A percentile compares a stretch with the other conserved stretches of the same genome.
Conservation (phyloP, 306 rosid genomes). For the Sicyos edulis region DNA sequence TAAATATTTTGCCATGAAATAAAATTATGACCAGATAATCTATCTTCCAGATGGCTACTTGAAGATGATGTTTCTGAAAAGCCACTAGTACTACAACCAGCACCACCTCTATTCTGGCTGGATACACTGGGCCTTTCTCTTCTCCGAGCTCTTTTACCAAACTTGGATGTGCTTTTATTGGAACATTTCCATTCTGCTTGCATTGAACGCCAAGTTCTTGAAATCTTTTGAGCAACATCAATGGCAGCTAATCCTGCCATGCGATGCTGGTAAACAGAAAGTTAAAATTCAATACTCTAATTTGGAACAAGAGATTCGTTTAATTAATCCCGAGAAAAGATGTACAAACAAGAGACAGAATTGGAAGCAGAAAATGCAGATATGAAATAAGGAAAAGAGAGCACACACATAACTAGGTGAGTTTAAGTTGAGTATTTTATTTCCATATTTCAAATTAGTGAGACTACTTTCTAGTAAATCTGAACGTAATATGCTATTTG, state of each 20-base stretch:
- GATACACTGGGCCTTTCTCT: slow-evolving; percentile 69
- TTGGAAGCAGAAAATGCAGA: not conserved
- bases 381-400: not conserved
- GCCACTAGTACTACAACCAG: slow-evolving; percentile 89
- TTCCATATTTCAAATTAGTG: not conserved
- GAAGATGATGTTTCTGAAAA: slow-evolving; percentile 50
- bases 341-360: not conserved
- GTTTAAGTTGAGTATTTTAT: not conserved
- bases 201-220: slow-evolving; percentile 85
- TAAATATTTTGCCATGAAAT: slow-evolving; percentile 77
- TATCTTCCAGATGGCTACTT: slow-evolving; percentile 47
- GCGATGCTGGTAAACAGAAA: slow-evolving; percentile 71
- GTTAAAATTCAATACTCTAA: not conserved
- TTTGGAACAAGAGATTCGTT: slow-evolving; percentile 8
- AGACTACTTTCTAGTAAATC: not conserved
- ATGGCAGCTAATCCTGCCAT: slow-evolving; percentile 96
- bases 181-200: slow-evolving; percentile 70
- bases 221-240: slow-evolving; percentile 93
- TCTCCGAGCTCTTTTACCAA: slow-evolving; percentile 70
- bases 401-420: not conserved
- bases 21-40: slow-evolving; percentile 46
- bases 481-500: not conserved
- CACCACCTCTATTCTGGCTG: slow-evolving; percentile 94
- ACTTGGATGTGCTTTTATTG: slow-evolving; percentile 56
- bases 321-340: not conserved